phyloP scores from a whole-genome alignment of 2,329 filamentous ascomycete species.

The Dactylellina cionopaga region DNA sequence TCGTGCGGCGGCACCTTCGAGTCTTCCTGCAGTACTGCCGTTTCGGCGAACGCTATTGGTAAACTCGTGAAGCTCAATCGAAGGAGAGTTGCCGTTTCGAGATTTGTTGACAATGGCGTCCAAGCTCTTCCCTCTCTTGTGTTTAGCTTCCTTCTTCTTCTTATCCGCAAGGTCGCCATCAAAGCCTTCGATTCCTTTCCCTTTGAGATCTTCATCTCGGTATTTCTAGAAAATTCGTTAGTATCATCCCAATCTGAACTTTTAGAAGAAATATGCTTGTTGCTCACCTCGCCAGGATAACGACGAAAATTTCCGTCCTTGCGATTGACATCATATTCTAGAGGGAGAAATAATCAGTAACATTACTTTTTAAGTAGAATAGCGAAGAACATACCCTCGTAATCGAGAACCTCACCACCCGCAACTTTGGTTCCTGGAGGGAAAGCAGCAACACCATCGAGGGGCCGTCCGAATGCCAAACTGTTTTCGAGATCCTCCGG shows the following conservation, averaged over 20 bases:
- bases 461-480: conserved; percentile 46
- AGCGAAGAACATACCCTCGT: conserved; percentile 42
- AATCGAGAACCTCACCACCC: conserved; percentile 37
- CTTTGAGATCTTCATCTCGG: conserved; percentile 50
- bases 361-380: background rate
- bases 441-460: conserved; percentile 51
- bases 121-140: conserved; percentile 37
- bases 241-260: background rate
- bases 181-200: conserved; percentile 49
- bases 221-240: conserved; percentile 37
- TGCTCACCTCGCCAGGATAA: conserved; percentile 34
- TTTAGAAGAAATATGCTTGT: background rate
- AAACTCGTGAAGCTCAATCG: conserved; percentile 4
- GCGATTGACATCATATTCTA: conserved; percentile 51
- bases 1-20: conserved; percentile 38
- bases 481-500: conserved; percentile 49
- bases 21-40: conserved; percentile 43
- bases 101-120: background rate
- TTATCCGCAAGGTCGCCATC: conserved; percentile 48
- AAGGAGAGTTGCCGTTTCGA: background rate
- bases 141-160: conserved; percentile 39
- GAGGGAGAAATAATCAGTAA: background rate
- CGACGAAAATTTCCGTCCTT: conserved; percentile 47
- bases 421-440: conserved; percentile 44
- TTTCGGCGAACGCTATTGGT: conserved; percentile 25